phyloP scores from a whole-genome alignment of 257 asterid species.

The Verbena officinalis region DNA sequence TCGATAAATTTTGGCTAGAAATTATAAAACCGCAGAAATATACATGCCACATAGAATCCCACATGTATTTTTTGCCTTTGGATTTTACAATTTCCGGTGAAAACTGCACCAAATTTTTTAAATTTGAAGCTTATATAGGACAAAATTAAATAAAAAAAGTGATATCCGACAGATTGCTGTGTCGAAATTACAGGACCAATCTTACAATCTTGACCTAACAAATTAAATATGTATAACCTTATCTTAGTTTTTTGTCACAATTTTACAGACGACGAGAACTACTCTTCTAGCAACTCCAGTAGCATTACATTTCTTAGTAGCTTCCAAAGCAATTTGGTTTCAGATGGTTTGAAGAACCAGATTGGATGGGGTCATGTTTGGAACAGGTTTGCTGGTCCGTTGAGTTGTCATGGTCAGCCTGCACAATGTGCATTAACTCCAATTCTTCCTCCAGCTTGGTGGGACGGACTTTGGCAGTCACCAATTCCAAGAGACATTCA shows the following conservation, averaged over 20 bases:
- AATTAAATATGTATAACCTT: too few species aligned
- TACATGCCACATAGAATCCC: too few species aligned
- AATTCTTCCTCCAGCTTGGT: slow-evolving; percentile 91
- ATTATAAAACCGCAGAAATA: too few species aligned
- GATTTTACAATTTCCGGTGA: slow-evolving; percentile 11
- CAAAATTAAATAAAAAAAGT: too few species aligned
- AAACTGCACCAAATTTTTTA: too few species aligned
- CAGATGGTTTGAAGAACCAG: slow-evolving; percentile 76
- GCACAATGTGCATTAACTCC: slow-evolving; percentile 91
- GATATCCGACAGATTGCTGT: too few species aligned
- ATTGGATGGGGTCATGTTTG: slow-evolving; percentile 97
- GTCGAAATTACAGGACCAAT: too few species aligned
- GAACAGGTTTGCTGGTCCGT: slow-evolving; percentile 88
- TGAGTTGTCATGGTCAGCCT: slow-evolving; percentile 71
- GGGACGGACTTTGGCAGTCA: slow-evolving; percentile 99
- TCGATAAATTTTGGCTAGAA: too few species aligned
- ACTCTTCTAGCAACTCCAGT: slow-evolving; percentile 39
- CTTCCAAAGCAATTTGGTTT: slow-evolving; percentile 75
- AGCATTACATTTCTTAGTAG: slow-evolving; percentile 76
- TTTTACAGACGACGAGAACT: slow-evolving; percentile 55
- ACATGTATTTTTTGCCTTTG: neutral
- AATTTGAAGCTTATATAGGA: too few species aligned
- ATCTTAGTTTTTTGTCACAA: too few species aligned
- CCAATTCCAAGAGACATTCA: slow-evolving; percentile 76
- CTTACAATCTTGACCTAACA: too few species aligned